A percentile compares a stretch with the other conserved stretches of the same genome.
phyloP scores from a whole-genome alignment of 805 yeast genomes.

The Scheffersomyces coipomensis region DNA sequence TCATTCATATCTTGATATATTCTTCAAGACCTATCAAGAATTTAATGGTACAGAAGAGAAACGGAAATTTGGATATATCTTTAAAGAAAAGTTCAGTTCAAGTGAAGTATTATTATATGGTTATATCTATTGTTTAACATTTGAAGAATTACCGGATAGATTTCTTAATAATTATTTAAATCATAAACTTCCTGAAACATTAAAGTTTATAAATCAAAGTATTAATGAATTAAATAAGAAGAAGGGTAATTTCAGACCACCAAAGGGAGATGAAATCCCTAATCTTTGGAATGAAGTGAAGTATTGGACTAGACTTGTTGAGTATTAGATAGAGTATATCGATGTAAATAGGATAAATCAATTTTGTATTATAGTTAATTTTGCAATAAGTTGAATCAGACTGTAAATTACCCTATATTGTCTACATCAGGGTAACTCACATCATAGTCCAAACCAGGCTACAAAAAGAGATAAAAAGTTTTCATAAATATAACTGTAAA shows the following conservation, averaged over 20 bases:
- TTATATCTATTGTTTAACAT: constrained; percentile 31
- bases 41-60: constrained; percentile 11
- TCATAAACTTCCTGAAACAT: constrained; percentile 27
- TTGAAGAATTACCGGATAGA: constrained; percentile 36
- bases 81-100: constrained; percentile 12
- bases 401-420: too few species aligned
- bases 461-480: too few species aligned
- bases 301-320: constrained; percentile 11
- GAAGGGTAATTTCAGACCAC: constrained; percentile 17
- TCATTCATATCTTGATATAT: constrained; percentile 15
- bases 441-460: too few species aligned
- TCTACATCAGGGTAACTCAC: too few species aligned
- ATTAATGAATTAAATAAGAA: constrained; percentile 10
- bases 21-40: constrained; percentile 14
- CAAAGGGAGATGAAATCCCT: constrained; percentile 29
- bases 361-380: too few species aligned
- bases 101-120: constrained; percentile 41
- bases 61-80: constrained; percentile 6
- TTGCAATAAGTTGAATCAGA: too few species aligned
- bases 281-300: constrained; percentile 33
- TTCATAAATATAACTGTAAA: too few species aligned
- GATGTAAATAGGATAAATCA: too few species aligned
- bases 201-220: constrained; percentile 9
- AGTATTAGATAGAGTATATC: constrained; percentile 6
- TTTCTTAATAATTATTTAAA: constrained; percentile 36